phyloP scores from a whole-genome alignment of 495 filamentous ascomycete species.

The Podospora anserina region DNA sequence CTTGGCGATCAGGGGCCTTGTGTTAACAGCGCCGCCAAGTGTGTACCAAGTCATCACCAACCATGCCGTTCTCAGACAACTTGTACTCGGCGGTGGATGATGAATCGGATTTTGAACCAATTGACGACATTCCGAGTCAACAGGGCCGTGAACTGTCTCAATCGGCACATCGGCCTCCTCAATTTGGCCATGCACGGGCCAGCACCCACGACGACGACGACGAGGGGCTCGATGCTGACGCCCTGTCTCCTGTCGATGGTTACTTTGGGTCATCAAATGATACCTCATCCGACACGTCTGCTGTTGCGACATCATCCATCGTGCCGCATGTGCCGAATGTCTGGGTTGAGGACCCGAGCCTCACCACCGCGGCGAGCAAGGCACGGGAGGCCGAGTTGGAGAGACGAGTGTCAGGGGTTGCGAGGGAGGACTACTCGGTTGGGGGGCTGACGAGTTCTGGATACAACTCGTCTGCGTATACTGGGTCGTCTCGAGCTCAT shows the following conservation, averaged over 20 bases:
- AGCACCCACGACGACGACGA: slow-evolving; percentile 7
- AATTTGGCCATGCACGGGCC: neutral
- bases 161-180: neutral
- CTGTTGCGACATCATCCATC: slow-evolving; percentile 28
- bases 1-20: slow-evolving; percentile 12
- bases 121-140: neutral
- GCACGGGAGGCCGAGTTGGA: slow-evolving; percentile 40
- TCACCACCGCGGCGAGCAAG: slow-evolving; percentile 36
- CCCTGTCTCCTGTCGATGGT: slow-evolving; percentile 43
- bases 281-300: slow-evolving; percentile 1
- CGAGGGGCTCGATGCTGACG: slow-evolving; percentile 27
- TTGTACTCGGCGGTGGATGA: slow-evolving; percentile 41
- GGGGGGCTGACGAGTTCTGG: slow-evolving; percentile 9
- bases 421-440: neutral
- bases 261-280: slow-evolving; percentile 31
- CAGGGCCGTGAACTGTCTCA: neutral
- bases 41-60: slow-evolving; percentile 12
- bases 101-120: slow-evolving; percentile 33
- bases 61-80: slow-evolving; percentile 46
- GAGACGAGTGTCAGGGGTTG: slow-evolving; percentile 7
- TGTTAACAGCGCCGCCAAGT: slow-evolving; percentile 14
- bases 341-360: slow-evolving; percentile 38
- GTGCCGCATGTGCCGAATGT: slow-evolving; percentile 43
- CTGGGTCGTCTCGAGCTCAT: slow-evolving; percentile 7
- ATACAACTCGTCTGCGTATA: neutral